phyloP scores from a whole-genome alignment of 1,139 yeast species.

The Diutina scorzettiae region DNA sequence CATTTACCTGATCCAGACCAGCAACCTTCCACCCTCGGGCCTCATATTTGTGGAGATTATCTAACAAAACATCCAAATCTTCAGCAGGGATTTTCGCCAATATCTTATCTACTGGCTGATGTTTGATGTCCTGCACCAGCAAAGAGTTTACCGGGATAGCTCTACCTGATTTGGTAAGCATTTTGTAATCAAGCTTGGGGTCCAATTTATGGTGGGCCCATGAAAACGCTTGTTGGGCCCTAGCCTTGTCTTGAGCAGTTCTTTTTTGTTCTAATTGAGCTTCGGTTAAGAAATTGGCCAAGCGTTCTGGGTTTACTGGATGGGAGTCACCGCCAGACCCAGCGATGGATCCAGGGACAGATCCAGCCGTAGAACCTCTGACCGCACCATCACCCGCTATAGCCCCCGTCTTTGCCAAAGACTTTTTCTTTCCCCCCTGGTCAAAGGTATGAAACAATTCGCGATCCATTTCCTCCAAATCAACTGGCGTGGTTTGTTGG shows the following conservation, averaged over 20 bases:
- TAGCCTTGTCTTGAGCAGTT: too few relatives aligned
- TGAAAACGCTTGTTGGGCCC: not conserved
- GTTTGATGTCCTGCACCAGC: not conserved
- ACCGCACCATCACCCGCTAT: too few relatives aligned
- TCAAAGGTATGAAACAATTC: too few relatives aligned
- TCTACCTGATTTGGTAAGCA: not conserved
- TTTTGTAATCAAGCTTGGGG: not conserved
- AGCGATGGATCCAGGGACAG: too few relatives aligned
- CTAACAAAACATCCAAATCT: conserved; percentile 21
- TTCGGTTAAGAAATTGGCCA: too few relatives aligned
- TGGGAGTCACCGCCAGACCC: too few relatives aligned
- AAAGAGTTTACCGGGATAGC: not conserved
- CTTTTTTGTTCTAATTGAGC: too few relatives aligned
- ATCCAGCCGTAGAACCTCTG: too few relatives aligned
- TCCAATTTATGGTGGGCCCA: not conserved
- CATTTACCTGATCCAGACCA: conserved; percentile 24
- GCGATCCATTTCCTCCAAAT: not conserved
- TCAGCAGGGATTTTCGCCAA: conserved; percentile 25
- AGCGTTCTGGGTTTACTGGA: too few relatives aligned
- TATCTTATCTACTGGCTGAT: conserved; percentile 10
- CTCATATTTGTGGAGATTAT: conserved; percentile 21
- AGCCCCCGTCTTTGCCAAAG: not conserved
- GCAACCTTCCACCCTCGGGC: conserved; percentile 32
- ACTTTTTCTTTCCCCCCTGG: conserved; percentile 2
- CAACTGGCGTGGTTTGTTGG: conserved; percentile 1